These are phyloP conservation scores for Passiflora organensis DNA, from an alignment of 345 rosid genomes.

Conservation along the genomic window DNA sequence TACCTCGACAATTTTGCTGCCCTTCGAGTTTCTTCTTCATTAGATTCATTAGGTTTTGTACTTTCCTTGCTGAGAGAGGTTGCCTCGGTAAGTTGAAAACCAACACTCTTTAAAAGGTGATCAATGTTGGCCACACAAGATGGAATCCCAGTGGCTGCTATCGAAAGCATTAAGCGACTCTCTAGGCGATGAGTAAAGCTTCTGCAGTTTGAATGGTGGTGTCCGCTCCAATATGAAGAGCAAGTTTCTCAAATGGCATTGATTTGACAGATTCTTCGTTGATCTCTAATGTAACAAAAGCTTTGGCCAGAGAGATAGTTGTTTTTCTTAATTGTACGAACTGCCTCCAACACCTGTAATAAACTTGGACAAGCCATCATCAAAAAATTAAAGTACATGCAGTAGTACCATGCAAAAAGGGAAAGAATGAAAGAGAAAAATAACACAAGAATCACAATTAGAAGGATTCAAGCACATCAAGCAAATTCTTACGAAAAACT, in stretches of 20 bases:
- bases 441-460: background rate
- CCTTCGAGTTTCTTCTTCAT: slow-evolving; percentile 27
- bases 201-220: slow-evolving; percentile 45
- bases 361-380: background rate
- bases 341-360: slow-evolving; percentile 68
- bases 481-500: background rate
- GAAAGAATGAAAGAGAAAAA: background rate
- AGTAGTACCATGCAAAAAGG: background rate
- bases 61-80: slow-evolving; percentile 40
- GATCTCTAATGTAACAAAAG: slow-evolving; percentile 53
- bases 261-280: slow-evolving; percentile 41
- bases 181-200: slow-evolving; percentile 62
- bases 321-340: slow-evolving; percentile 55
- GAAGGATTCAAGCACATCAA: background rate
- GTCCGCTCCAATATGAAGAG: slow-evolving; percentile 51
- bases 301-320: slow-evolving; percentile 51
- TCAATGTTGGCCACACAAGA: slow-evolving; percentile 41
- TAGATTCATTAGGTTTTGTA: slow-evolving; percentile 33
- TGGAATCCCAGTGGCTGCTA: slow-evolving; percentile 25
- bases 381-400: background rate
- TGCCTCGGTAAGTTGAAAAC: no score
- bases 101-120: slow-evolving; percentile 73
- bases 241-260: slow-evolving; percentile 74
- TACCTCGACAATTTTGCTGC: slow-evolving; percentile 50
- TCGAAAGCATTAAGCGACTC: slow-evolving; percentile 54